Base-by-base conservation (phyloP, 2,329 filamentous ascomycete species). In the Leptodontidium sp. region DNA sequence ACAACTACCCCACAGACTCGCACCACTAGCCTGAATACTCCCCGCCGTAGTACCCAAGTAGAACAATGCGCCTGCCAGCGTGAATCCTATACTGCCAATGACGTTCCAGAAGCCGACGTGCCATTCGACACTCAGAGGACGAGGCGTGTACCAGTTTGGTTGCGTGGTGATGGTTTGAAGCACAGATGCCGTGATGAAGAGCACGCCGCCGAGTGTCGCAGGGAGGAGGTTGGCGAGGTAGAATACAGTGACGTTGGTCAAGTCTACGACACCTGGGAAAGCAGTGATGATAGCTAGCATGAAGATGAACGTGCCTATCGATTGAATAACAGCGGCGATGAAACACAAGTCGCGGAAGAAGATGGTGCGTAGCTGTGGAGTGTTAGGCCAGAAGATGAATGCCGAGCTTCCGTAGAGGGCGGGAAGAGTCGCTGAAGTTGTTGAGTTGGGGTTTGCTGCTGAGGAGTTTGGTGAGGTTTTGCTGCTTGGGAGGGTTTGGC, bases 1-100 rank as follows among this genome's bases (percentile, higher is more conserved):
- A 66, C 67, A 72, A 71, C 73, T 74, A 6, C 73, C 73, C 71
- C 72, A 73, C 29, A 73, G 69, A 64, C 66, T 66, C 29, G 73
- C 71, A 8, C 68, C 29, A 26, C 58, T 65, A 9, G 50, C 70
- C 66, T 68, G 64, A 8, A 71, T 47, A 11, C 32, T 64, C 26
- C 50, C 69, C 21, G 32, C 58, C 24, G 61, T 50, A 8, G 57
- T 72, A 6, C 68, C 70, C 5, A 73, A 38, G 53, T 47, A 73
- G 0, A 66, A 66, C 14, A 74, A 38, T 6, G 68, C 65, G 8
- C 70, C 71, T 8, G 72, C 73, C 9, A 75, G 45, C 24, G 67
- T 67, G 55, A 75, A 75, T 0, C 73, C 72, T 2, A 73, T 26
- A 63, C 66, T 70, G 2, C 73, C 73, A 50, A 73, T 64, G 38